Percentiles rank a stretch among this genome's conserved stretches.
Conservation (phyloP, 2,329 filamentous ascomycete species). For the Epichloe aotearoae region DNA sequence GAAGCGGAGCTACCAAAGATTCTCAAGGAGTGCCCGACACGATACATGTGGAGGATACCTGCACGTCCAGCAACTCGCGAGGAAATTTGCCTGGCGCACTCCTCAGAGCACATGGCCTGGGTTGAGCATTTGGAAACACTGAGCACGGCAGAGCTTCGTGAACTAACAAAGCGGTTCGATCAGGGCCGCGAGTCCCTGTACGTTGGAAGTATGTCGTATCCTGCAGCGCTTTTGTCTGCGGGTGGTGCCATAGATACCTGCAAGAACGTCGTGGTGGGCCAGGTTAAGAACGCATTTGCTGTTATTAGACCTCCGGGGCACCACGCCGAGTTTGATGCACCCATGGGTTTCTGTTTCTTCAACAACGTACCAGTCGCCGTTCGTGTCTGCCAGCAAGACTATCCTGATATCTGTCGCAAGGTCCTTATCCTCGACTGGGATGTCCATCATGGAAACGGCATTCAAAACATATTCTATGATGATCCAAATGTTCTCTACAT, state of each 20-base stretch:
- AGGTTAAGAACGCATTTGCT: slow-evolving; percentile 88
- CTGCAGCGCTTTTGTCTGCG: slow-evolving; percentile 69
- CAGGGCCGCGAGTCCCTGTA: slow-evolving; percentile 65
- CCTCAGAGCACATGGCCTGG: slow-evolving; percentile 64
- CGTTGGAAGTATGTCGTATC: slow-evolving; percentile 69
- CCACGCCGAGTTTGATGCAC: slow-evolving; percentile 73
- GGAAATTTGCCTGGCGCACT: slow-evolving; percentile 74
- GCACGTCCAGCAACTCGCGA: slow-evolving; percentile 63
- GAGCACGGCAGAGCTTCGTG: slow-evolving; percentile 51
- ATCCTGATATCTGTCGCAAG: slow-evolving; percentile 70
- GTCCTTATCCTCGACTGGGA: slow-evolving; percentile 91
- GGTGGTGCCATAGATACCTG: slow-evolving; percentile 94
- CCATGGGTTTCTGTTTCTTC: slow-evolving; percentile 95
- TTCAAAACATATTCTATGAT: slow-evolving; percentile 91
- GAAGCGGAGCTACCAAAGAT: slow-evolving; percentile 40
- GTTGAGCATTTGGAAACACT: slow-evolving; percentile 45
- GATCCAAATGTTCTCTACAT: slow-evolving; percentile 94
- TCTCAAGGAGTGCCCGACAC: slow-evolving; percentile 39
- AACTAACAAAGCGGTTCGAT: slow-evolving; percentile 48
- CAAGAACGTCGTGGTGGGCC: slow-evolving; percentile 70
- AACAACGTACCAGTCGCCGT: slow-evolving; percentile 94
- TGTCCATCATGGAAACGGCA: slow-evolving; percentile 73
- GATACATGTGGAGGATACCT: slow-evolving; percentile 63
- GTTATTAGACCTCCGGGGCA: slow-evolving; percentile 92
- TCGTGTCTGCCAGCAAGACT: slow-evolving; percentile 73